phyloP scores from a whole-genome alignment of 768 basidiomycete genomes.

The Tricholoma bakamatsutake region DNA sequence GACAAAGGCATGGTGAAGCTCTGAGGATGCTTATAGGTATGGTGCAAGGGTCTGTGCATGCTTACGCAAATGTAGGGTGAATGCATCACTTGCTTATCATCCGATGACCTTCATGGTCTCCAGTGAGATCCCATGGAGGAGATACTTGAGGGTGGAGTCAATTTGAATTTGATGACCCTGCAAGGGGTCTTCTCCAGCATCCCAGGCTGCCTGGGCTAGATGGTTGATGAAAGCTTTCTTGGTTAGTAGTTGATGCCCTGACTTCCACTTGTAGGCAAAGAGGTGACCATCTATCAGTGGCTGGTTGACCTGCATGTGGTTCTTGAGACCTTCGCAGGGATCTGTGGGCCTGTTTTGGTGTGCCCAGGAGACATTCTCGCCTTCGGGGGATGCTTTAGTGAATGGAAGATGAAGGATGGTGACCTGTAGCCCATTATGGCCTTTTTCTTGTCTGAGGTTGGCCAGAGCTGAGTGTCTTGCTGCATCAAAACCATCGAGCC shows the following conservation, averaged over 20 bases:
- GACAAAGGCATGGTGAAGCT: no score
- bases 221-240: conserved; percentile 15
- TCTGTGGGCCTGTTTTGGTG: neutral
- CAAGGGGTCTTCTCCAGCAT: conserved; percentile 3
- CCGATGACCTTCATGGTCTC: conserved; percentile 11
- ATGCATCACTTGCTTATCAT: conserved; percentile 5
- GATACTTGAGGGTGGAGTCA: conserved; percentile 18
- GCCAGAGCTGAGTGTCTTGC: no score
- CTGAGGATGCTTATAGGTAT: neutral
- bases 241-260: no score
- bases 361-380: conserved; percentile 13
- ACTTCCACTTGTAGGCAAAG: conserved; percentile 3
- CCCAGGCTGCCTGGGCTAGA: conserved; percentile 4
- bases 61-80: no score
- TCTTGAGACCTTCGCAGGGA: no score
- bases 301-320: conserved; percentile 1
- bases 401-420: conserved; percentile 11
- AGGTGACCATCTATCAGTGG: no score
- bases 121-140: conserved; percentile 8
- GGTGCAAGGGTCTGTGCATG: no score
- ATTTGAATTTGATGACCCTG: conserved; percentile 23
- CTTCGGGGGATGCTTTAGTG: conserved; percentile 10
- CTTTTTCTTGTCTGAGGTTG: no score
- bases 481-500: no score
- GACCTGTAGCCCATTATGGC: no score